Evolutionary conservation across 257 asterid genomes (phyloP).

Genomic region (Solanum rostratum): DNA sequence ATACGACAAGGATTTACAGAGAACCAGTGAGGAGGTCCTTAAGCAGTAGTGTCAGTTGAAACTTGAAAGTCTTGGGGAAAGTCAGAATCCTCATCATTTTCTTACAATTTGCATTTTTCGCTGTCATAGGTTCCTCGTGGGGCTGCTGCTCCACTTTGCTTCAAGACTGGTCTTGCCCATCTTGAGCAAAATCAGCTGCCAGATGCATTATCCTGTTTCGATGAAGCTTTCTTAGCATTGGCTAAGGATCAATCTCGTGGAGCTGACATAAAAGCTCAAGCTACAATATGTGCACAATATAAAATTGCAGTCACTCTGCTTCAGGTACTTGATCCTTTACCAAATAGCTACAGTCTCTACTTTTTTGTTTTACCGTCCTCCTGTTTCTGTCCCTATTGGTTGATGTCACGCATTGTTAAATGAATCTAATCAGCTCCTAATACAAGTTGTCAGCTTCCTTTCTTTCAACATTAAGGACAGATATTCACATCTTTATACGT

Average conservation of each 20-base stretch:
- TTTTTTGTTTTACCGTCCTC: background rate
- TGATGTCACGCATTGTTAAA: background rate
- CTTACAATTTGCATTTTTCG: background rate
- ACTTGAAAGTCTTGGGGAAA: background rate
- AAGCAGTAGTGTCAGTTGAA: background rate
- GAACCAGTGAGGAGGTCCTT: background rate
- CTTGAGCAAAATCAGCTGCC: constrained; percentile 98
- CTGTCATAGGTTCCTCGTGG: constrained; percentile 88
- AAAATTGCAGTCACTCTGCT: constrained; percentile 98
- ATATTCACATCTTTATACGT: background rate
- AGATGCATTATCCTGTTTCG: constrained; percentile 97
- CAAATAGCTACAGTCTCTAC: background rate
- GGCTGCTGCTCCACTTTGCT: constrained; percentile 89
- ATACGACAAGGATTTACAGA: background rate
- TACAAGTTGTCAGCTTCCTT: background rate
- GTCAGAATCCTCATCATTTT: background rate
- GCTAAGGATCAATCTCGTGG: constrained; percentile 99
- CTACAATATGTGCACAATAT: constrained; percentile 98
- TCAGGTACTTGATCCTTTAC: constrained; percentile 38
- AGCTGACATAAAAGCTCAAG: constrained; percentile 98
- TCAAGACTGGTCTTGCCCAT: constrained; percentile 93
- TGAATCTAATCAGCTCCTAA: background rate
- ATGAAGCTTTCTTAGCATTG: constrained; percentile 91
- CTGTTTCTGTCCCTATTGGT: background rate
- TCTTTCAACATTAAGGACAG: background rate